Evolutionary conservation across 805 yeast genomes (phyloP).

Genomic region (Candida ipomoeae): DNA sequence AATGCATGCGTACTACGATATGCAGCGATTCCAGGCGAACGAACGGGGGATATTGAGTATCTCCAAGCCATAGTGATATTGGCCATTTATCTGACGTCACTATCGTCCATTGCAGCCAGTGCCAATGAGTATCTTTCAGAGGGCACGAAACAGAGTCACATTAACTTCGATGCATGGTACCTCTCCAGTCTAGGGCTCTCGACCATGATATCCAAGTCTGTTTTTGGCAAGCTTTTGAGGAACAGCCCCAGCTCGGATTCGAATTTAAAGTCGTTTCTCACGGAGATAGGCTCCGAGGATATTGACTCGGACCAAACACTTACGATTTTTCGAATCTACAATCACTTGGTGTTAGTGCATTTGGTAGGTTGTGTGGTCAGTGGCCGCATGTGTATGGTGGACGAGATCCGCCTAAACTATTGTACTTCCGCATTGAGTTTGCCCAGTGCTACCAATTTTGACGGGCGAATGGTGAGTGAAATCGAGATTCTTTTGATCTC

Average conservation of each 20-base stretch:
- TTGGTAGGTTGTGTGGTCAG: constrained; percentile 60
- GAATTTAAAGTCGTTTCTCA: constrained; percentile 4
- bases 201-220: constrained; percentile 53
- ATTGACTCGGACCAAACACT: constrained; percentile 43
- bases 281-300: constrained; percentile 14
- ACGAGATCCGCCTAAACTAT: constrained; percentile 53
- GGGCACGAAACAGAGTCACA: not conserved
- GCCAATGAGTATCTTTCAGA: not conserved
- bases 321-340: constrained; percentile 63
- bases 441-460: constrained; percentile 67
- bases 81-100: constrained; percentile 59
- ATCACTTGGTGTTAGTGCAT: constrained; percentile 66
- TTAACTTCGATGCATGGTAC: constrained; percentile 66
- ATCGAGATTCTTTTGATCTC: constrained; percentile 55
- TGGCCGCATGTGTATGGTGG: constrained; percentile 62
- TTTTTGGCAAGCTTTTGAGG: constrained; percentile 34
- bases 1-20: constrained; percentile 37
- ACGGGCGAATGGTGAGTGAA: constrained; percentile 79
- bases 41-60: constrained; percentile 45
- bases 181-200: constrained; percentile 63
- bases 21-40: constrained; percentile 21
- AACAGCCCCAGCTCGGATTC: constrained; percentile 1
- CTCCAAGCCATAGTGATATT: constrained; percentile 64
- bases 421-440: constrained; percentile 55
- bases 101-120: constrained; percentile 41